These are phyloP conservation scores for Solanum chiquidenum DNA, from an alignment of 257 asterid genomes.

Conservation along the genomic window DNA sequence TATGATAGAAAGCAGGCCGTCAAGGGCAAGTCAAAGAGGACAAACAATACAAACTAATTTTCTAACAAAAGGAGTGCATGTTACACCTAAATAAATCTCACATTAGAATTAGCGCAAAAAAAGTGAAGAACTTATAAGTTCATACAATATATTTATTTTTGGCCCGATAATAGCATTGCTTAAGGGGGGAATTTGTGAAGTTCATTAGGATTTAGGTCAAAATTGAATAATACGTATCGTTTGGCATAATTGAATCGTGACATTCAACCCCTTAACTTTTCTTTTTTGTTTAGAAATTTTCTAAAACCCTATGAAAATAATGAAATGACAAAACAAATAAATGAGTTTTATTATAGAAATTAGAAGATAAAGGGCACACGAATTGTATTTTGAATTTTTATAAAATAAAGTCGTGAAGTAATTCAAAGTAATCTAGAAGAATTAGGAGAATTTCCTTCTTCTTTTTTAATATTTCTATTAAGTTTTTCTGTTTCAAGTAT, in stretches of 20 bases:
- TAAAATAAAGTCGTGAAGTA: background rate
- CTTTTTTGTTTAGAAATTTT: background rate
- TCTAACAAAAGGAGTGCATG: background rate
- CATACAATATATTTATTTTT: background rate
- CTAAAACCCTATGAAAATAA: background rate
- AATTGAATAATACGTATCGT: background rate
- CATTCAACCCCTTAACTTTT: background rate
- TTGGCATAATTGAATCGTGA: background rate
- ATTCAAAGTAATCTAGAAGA: background rate
- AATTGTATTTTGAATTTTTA: background rate
- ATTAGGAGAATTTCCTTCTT: background rate
- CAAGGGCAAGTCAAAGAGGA: background rate
- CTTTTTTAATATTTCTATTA: too few relatives aligned
- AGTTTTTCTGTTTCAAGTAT: background rate
- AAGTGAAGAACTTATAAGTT: background rate
- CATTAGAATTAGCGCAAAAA: background rate
- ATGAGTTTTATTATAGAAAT: background rate
- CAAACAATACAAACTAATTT: background rate
- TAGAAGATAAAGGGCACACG: background rate
- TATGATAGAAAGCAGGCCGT: rapidly evolving
- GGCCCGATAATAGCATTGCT: background rate
- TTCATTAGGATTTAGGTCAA: background rate
- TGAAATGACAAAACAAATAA: too few relatives aligned
- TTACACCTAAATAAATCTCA: background rate
- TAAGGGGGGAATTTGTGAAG: background rate